Conservation (phyloP, 2,329 filamentous ascomycete genomes). For the Trichoderma koningiopsis region DNA sequence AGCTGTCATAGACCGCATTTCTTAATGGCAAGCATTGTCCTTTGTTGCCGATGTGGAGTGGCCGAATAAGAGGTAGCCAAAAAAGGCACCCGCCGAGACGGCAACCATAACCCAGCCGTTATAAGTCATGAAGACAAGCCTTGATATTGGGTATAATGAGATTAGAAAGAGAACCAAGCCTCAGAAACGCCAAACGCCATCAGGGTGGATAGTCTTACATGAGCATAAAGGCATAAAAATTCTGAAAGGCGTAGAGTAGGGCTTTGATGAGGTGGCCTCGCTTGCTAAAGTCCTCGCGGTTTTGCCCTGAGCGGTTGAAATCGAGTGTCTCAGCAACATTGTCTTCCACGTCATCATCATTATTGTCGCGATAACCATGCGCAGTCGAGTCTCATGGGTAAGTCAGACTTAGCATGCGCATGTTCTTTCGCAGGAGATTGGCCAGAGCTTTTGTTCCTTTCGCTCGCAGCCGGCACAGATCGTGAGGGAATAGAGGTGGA, state of each 20-base stretch:
- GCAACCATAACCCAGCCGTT: constrained; percentile 97
- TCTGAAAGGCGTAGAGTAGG: constrained; percentile 84
- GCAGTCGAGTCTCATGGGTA: constrained; percentile 23
- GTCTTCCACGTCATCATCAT: constrained; percentile 18
- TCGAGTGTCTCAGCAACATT: constrained; percentile 65
- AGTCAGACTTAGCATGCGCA: constrained; percentile 37
- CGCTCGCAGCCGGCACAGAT: neutral
- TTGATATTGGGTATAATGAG: constrained; percentile 40
- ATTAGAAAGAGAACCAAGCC: neutral
- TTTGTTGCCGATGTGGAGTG: constrained; percentile 71
- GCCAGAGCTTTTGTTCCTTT: neutral
- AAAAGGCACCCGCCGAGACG: constrained; percentile 82
- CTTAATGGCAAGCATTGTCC: constrained; percentile 86
- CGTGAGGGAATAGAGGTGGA: constrained; percentile 8
- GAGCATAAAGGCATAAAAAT: constrained; percentile 99
- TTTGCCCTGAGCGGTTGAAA: constrained; percentile 73
- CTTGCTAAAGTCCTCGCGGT: constrained; percentile 61
- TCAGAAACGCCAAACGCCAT: neutral
- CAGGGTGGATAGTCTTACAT: constrained; percentile 66
- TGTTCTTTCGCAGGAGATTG: neutral
- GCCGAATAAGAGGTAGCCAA: constrained; percentile 85
- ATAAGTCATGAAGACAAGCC: constrained; percentile 99
- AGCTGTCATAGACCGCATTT: neutral
- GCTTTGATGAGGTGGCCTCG: constrained; percentile 79
- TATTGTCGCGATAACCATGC: constrained; percentile 9